Conservation (phyloP, 2,329 filamentous ascomycete genomes). For the Mycosphaerella sp. region DNA sequence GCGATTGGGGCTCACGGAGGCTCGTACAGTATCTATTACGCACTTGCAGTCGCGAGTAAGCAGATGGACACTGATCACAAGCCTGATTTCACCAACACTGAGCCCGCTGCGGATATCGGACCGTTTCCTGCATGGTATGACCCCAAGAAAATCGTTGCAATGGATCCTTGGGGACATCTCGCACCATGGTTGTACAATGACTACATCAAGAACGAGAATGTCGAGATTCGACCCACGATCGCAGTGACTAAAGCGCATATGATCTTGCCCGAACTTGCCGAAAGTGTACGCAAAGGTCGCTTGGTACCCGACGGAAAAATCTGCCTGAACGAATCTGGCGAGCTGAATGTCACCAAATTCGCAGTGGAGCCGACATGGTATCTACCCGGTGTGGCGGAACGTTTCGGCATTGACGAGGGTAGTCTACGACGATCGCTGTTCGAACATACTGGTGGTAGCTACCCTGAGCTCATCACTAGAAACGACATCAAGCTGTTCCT, state of each 20-base stretch:
- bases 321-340: slow-evolving; percentile 75
- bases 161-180: slow-evolving; percentile 91
- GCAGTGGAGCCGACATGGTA: slow-evolving; percentile 81
- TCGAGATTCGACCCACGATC: slow-evolving; percentile 63
- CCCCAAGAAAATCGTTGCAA: slow-evolving; percentile 89
- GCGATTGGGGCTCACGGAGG: slow-evolving; percentile 71
- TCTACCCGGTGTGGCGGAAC: slow-evolving; percentile 62
- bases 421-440: slow-evolving; percentile 80
- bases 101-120: slow-evolving; percentile 83
- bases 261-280: slow-evolving; percentile 91
- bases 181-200: slow-evolving; percentile 77
- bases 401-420: slow-evolving; percentile 93
- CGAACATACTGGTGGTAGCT: slow-evolving; percentile 92
- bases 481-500: slow-evolving; percentile 93
- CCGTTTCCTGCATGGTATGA: slow-evolving; percentile 87
- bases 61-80: slow-evolving; percentile 78
- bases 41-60: slow-evolving; percentile 83
- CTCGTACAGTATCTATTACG: slow-evolving; percentile 94
- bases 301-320: slow-evolving; percentile 80
- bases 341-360: slow-evolving; percentile 91
- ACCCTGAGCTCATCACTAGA: slow-evolving; percentile 92
- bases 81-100: slow-evolving; percentile 74
- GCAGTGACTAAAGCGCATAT: slow-evolving; percentile 90
- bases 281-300: slow-evolving; percentile 73
- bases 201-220: slow-evolving; percentile 67